Evolutionary conservation across 1,139 yeast species (phyloP).

Genomic region (Geotrichum citri-aurantii): DNA sequence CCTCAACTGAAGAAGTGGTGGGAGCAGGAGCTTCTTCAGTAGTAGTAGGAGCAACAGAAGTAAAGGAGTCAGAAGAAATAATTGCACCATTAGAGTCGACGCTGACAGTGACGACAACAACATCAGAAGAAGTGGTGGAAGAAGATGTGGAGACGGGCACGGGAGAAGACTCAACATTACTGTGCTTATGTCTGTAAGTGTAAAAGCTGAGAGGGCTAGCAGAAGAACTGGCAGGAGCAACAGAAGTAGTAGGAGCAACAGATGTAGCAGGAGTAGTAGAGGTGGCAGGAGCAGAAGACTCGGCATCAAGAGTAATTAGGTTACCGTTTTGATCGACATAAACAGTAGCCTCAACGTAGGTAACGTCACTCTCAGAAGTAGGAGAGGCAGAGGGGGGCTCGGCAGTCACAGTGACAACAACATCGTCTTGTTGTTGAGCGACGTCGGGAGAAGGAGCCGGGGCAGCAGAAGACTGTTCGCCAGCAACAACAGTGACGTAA

Average conservation of each 20-base stretch:
- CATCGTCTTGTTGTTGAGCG: slow-evolving; percentile 1
- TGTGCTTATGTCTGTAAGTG: neutral
- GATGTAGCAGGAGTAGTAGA: slow-evolving; percentile 10
- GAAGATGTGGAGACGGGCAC: slow-evolving; percentile 54
- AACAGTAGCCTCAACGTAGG: slow-evolving; percentile 10
- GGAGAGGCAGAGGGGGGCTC: slow-evolving; percentile 1
- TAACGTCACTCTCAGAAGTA: slow-evolving; percentile 6
- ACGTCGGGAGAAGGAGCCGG: slow-evolving; percentile 13
- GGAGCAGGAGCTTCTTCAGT: neutral
- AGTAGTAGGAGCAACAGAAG: slow-evolving; percentile 10
- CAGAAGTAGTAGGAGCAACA: slow-evolving; percentile 13
- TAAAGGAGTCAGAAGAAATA: slow-evolving; percentile 37
- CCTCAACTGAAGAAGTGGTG: neutral
- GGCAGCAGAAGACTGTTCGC: neutral
- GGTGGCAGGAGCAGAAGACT: slow-evolving; percentile 8
- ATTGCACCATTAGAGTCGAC: slow-evolving; percentile 73
- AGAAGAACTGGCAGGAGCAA: slow-evolving; percentile 20
- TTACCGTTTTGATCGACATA: slow-evolving; percentile 19
- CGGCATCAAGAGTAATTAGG: slow-evolving; percentile 10
- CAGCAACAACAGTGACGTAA: slow-evolving; percentile 8
- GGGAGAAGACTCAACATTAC: slow-evolving; percentile 48
- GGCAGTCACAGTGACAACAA: slow-evolving; percentile 5
- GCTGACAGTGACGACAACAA: slow-evolving; percentile 61
- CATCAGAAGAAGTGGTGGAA: slow-evolving; percentile 39
- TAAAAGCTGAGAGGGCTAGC: slow-evolving; percentile 53